Percentiles rank a stretch among this genome's conserved stretches.
These are phyloP conservation scores for Backusella australiensis DNA, from an alignment of 192 early-diverging fungal genomes.

Conservation along the genomic window DNA sequence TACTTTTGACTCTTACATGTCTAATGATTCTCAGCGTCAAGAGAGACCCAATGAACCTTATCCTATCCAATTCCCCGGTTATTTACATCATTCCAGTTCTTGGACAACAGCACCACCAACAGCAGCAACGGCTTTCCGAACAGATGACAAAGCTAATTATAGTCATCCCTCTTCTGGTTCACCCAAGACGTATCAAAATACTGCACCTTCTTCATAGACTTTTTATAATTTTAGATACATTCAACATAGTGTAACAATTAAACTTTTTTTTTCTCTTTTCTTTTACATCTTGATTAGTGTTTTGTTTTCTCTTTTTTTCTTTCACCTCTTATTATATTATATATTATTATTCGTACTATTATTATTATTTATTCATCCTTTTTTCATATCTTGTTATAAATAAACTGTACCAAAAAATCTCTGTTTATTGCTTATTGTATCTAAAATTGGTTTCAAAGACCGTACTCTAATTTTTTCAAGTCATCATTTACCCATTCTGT, in stretches of 20 bases:
- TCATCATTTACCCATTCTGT: conserved; percentile 57
- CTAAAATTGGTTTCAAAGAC: not conserved
- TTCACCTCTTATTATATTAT: not conserved
- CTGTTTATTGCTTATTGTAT: conserved; percentile 1
- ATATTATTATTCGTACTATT: not conserved
- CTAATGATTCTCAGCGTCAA: conserved; percentile 1
- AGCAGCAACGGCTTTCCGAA: not conserved
- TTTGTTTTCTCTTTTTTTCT: not conserved
- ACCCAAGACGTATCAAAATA: not conserved
- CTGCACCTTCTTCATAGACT: not conserved
- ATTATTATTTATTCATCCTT: not conserved
- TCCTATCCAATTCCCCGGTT: not conserved
- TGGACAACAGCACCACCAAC: not conserved
- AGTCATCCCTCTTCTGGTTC: not conserved
- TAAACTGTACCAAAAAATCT: conserved; percentile 4
- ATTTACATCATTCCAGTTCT: not conserved
- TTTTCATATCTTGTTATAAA: not conserved
- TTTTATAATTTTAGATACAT: conserved; percentile 1
- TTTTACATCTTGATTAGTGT: not conserved
- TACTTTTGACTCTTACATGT: conserved; percentile 10
- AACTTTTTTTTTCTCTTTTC: not conserved
- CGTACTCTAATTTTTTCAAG: conserved; percentile 3
- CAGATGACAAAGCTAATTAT: not conserved
- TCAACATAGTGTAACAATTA: not conserved
- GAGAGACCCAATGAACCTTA: not conserved